Evolutionary conservation across 78 protist genomes (phyloP).

Genomic region (Polysphondylium violaceum): DNA sequence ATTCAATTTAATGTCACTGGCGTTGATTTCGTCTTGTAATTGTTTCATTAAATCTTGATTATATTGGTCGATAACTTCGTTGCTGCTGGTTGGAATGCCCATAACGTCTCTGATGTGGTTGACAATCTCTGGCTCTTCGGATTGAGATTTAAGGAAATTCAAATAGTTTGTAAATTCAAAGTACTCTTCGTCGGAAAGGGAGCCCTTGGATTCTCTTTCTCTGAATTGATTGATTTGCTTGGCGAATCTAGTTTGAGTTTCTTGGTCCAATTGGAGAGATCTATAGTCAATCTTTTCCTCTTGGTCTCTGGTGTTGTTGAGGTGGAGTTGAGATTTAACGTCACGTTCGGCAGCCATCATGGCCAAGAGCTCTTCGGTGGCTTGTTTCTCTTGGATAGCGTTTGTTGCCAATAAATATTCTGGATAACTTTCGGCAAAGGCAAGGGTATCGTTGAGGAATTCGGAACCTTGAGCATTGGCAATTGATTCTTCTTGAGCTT

Average conservation of each 20-base stretch:
- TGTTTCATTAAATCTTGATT: background rate
- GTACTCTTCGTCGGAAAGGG: background rate
- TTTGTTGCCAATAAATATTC: background rate
- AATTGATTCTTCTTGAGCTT: no score
- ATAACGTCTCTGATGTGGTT: background rate
- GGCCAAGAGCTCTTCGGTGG: background rate
- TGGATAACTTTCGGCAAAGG: background rate
- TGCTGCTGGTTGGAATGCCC: background rate
- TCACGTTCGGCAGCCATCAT: background rate
- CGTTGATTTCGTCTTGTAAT: background rate
- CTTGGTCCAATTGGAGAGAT: background rate
- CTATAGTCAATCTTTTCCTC: constrained; percentile 32
- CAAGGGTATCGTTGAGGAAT: background rate
- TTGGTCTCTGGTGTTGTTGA: background rate
- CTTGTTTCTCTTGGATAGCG: background rate
- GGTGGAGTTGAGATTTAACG: background rate
- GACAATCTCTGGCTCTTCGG: background rate
- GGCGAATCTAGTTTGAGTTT: background rate
- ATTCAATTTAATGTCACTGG: no score
- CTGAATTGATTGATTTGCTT: background rate
- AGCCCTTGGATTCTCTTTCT: constrained; percentile 15
- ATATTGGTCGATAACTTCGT: background rate
- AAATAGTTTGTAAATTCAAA: constrained; percentile 40
- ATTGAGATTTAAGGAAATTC: background rate
- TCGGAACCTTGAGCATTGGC: background rate